phyloP scores from a whole-genome alignment of 1,139 yeast genomes.

The Casaregolazyma lundiana region DNA sequence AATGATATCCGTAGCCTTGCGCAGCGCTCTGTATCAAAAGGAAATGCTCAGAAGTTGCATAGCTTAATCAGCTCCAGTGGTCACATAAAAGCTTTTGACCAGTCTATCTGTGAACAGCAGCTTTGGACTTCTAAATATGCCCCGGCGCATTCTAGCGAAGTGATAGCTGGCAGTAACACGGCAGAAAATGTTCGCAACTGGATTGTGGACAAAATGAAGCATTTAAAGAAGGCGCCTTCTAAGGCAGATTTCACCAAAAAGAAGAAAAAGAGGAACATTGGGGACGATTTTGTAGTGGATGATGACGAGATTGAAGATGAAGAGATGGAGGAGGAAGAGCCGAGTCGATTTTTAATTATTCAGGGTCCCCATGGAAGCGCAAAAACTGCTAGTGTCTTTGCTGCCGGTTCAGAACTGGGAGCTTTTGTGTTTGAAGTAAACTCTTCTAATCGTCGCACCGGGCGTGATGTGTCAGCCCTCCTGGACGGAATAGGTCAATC shows the following conservation, averaged over 20 bases:
- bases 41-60: constrained; percentile 10
- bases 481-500: constrained; percentile 82
- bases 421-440: constrained; percentile 84
- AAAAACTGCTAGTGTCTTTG: constrained; percentile 69
- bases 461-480: constrained; percentile 60
- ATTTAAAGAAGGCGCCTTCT: constrained; percentile 16
- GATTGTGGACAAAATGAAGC: constrained; percentile 18
- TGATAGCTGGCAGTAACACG: constrained; percentile 16
- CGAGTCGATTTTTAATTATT: constrained; percentile 43
- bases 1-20: constrained; percentile 16
- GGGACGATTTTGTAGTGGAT: constrained; percentile 46
- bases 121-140: constrained; percentile 29
- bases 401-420: constrained; percentile 57
- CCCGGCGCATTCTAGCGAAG: constrained; percentile 19
- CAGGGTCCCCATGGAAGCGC: constrained; percentile 75
- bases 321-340: constrained; percentile 28
- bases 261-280: constrained; percentile 25
- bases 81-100: constrained; percentile 25
- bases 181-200: constrained; percentile 19
- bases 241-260: constrained; percentile 20
- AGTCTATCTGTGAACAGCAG: constrained; percentile 23
- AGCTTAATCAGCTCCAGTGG: constrained; percentile 14
- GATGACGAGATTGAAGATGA: constrained; percentile 32
- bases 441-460: constrained; percentile 65
- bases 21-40: constrained; percentile 6